Conservation (phyloP, 805 yeast species). For the Candida krabiensis region DNA sequence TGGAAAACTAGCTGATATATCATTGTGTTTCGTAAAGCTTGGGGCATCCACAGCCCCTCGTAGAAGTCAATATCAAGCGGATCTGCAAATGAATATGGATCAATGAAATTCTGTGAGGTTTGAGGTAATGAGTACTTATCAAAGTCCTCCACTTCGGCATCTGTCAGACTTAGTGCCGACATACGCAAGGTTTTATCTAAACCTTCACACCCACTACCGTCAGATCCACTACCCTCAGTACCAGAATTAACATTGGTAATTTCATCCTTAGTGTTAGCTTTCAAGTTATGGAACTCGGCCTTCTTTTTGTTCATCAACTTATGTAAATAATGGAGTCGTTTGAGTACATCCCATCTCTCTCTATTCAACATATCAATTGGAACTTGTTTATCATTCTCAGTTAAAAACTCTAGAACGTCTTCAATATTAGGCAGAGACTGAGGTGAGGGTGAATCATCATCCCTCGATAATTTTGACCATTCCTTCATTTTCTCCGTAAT, state of each 20-base stretch:
- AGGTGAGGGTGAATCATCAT: constrained; percentile 35
- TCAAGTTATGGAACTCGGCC: constrained; percentile 3
- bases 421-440: constrained; percentile 49
- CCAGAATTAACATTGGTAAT: constrained; percentile 9
- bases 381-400: constrained; percentile 38
- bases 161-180: constrained; percentile 40
- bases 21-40: constrained; percentile 80
- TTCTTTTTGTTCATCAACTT: constrained; percentile 52
- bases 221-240: constrained; percentile 8
- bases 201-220: constrained; percentile 36
- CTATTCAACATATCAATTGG: constrained; percentile 39
- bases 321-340: constrained; percentile 68
- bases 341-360: constrained; percentile 71
- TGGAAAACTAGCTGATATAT: constrained; percentile 85
- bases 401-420: constrained; percentile 56
- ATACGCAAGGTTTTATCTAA: constrained; percentile 25
- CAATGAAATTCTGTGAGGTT: constrained; percentile 50
- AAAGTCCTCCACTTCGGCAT: constrained; percentile 42
- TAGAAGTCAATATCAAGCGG: constrained; percentile 81
- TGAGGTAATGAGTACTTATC: constrained; percentile 35
- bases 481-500: constrained; percentile 56
- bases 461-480: constrained; percentile 50
- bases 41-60: constrained; percentile 81
- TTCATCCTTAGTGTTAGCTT: constrained; percentile 4
- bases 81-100: constrained; percentile 87